Percentiles rank a stretch among this genome's conserved stretches.
phyloP scores from a whole-genome alignment of 192 early-diverging fungal species.

The Mortierella alpina region DNA sequence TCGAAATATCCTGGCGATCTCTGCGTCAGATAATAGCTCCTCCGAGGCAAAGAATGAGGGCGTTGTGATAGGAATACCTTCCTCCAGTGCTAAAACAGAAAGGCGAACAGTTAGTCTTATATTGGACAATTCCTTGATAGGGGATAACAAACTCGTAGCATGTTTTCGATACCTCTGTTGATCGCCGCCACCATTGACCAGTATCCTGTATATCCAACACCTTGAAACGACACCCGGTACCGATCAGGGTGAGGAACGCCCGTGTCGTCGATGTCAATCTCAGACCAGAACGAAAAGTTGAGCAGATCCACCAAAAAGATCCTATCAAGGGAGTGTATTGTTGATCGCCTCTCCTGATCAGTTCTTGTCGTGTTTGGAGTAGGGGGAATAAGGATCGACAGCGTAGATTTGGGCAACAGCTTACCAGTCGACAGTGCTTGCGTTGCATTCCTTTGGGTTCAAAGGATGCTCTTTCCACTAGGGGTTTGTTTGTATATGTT shows the following conservation, averaged over 20 bases:
- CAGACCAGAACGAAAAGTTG: conserved; percentile 91
- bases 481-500: not conserved
- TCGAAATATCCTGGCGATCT: conserved; percentile 70
- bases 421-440: conserved; percentile 69
- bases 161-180: conserved; percentile 64
- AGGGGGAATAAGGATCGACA: not conserved
- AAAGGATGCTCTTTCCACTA: conserved; percentile 58
- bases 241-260: conserved; percentile 55
- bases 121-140: not conserved
- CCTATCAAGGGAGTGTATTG: conserved; percentile 43
- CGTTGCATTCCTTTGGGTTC: conserved; percentile 70
- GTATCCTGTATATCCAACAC: conserved; percentile 75
- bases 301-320: conserved; percentile 86
- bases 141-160: not conserved
- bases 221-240: conserved; percentile 71
- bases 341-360: not conserved
- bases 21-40: conserved; percentile 40
- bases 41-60: conserved; percentile 63
- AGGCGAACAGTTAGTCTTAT: not conserved
- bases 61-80: conserved; percentile 70
- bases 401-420: not conserved
- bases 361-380: not conserved
- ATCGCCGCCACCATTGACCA: conserved; percentile 86
- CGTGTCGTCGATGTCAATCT: conserved; percentile 61
- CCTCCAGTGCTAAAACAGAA: conserved; percentile 55